Percentiles rank a stretch among this genome's conserved stretches.
Conservation (phyloP, 805 yeast genomes). For the Starmera caribaea region DNA sequence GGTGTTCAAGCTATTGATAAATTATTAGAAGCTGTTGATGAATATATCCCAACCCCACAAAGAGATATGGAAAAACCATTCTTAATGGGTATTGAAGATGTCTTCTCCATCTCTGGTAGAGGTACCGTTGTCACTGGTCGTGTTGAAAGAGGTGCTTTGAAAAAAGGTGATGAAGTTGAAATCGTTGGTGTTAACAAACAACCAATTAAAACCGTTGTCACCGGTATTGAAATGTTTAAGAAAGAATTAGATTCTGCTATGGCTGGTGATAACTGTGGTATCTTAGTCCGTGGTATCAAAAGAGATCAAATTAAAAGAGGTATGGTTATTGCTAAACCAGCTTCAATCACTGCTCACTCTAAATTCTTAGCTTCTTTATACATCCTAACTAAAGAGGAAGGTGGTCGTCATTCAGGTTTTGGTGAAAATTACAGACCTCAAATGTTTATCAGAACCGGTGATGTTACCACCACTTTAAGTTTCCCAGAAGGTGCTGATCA, state of each 20-base stretch:
- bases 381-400: slow-evolving; percentile 92
- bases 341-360: slow-evolving; percentile 84
- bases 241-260: slow-evolving; percentile 95
- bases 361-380: slow-evolving; percentile 91
- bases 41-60: slow-evolving; percentile 88
- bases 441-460: slow-evolving; percentile 92
- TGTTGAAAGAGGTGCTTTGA: slow-evolving; percentile 95
- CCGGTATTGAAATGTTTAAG: slow-evolving; percentile 99
- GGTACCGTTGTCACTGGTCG: slow-evolving; percentile 99
- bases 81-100: slow-evolving; percentile 95
- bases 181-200: slow-evolving; percentile 85
- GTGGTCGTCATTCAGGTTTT: slow-evolving; percentile 98
- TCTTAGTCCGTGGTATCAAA: slow-evolving; percentile 94
- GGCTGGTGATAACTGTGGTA: slow-evolving; percentile 99
- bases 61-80: slow-evolving; percentile 96
- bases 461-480: slow-evolving; percentile 80
- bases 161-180: slow-evolving; percentile 98
- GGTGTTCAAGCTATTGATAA: slow-evolving; percentile 79
- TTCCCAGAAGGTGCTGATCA: slow-evolving; percentile 86
- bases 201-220: slow-evolving; percentile 87
- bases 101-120: slow-evolving; percentile 97
- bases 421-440: slow-evolving; percentile 98
- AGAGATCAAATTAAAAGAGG: slow-evolving; percentile 96
- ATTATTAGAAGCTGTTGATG: slow-evolving; percentile 88
- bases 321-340: slow-evolving; percentile 94